phyloP scores from a whole-genome alignment of 305 asterid genomes.

The Solanum chacoense region DNA sequence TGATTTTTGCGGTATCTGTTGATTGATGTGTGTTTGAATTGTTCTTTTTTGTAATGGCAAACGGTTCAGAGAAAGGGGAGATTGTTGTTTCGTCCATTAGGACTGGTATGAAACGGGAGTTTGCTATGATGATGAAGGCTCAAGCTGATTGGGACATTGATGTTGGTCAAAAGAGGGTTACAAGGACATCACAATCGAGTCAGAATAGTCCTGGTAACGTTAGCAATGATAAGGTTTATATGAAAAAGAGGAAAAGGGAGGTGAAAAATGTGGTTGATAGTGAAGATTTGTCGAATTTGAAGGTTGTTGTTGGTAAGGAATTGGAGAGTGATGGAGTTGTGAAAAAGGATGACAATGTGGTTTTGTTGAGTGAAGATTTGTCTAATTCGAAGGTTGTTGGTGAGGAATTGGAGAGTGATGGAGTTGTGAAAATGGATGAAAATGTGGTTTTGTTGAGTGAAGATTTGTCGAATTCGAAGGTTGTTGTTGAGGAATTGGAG shows the following conservation, averaged over 20 bases:
- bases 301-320: slow-evolving; percentile 4
- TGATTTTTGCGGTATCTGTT: background rate
- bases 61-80: slow-evolving; percentile 44
- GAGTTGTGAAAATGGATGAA: slow-evolving; percentile 2
- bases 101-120: slow-evolving; percentile 82
- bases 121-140: slow-evolving; percentile 65
- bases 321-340: background rate
- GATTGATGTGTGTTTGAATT: background rate
- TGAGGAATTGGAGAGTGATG: slow-evolving; percentile 21
- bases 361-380: slow-evolving; percentile 1
- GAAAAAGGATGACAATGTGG: background rate
- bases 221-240: slow-evolving; percentile 12
- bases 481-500: slow-evolving; percentile 3
- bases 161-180: slow-evolving; percentile 43
- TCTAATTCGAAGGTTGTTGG: background rate
- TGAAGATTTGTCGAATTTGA: background rate
- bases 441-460: background rate
- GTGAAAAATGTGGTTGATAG: background rate
- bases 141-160: slow-evolving; percentile 43
- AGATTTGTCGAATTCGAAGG: background rate
- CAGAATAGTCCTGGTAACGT: slow-evolving; percentile 12
- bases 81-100: slow-evolving; percentile 46
- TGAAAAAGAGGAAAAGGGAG: slow-evolving; percentile 26
- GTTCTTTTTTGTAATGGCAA: slow-evolving; percentile 17
- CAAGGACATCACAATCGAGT: slow-evolving; percentile 56